Conservation (phyloP, 78 protist genomes). For the Bigelowiella natans region DNA sequence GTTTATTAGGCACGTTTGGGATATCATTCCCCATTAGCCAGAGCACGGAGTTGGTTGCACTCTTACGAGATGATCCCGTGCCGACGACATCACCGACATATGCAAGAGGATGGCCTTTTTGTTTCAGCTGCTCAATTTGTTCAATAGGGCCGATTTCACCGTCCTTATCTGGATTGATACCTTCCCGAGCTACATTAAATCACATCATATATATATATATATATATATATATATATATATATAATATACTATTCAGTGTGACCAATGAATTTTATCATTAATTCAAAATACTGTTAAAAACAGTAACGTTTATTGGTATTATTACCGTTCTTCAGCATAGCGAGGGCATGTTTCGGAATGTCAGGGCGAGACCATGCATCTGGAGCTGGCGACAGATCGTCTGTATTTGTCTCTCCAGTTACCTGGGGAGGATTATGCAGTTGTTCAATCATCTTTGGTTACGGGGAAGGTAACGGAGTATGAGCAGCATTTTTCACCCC, state of each 20-base stretch:
- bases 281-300: too few species aligned
- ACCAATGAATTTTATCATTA: too few species aligned
- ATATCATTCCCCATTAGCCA: constrained; percentile 51
- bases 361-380: constrained; percentile 51
- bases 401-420: constrained; percentile 52
- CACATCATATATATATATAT: too few species aligned
- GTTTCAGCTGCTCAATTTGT: constrained; percentile 32
- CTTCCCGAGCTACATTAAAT: neutral
- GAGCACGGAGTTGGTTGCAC: constrained; percentile 40
- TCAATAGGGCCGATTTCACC: constrained; percentile 10
- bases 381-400: constrained; percentile 48
- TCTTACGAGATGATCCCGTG: constrained; percentile 47
- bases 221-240: too few species aligned
- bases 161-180: constrained; percentile 26
- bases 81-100: constrained; percentile 55
- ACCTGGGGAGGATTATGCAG: neutral
- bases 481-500: too few species aligned
- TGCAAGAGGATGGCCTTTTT: constrained; percentile 40
- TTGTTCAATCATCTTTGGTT: too few species aligned
- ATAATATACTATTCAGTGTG: too few species aligned
- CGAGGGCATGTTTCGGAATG: constrained; percentile 42
- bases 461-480: too few species aligned
- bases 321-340: constrained; percentile 36
- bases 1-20: constrained; percentile 41
- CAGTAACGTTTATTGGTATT: too few species aligned